phyloP scores from a whole-genome alignment of 2,329 filamentous ascomycete genomes.

The Penicillium occitanis region DNA sequence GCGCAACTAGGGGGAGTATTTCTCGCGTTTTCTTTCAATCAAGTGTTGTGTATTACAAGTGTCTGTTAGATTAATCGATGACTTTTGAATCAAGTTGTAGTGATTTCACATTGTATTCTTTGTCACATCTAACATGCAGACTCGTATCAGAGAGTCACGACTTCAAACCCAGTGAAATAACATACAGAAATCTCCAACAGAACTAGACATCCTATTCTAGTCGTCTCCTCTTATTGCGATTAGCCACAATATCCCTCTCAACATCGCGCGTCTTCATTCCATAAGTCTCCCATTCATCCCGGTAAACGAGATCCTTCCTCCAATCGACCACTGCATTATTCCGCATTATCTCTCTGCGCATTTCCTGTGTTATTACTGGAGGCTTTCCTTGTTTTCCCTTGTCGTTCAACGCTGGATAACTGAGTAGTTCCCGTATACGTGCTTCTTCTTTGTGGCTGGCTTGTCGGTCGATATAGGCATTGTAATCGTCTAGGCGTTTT shows the following conservation, averaged over 20 bases:
- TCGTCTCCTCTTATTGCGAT: constrained; percentile 35
- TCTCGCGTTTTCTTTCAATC: background rate
- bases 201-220: constrained; percentile 9
- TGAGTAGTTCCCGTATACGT: constrained; percentile 36
- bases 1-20: constrained; percentile 19
- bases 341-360: constrained; percentile 34
- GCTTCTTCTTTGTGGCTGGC: constrained; percentile 48
- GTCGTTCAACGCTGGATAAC: constrained; percentile 18
- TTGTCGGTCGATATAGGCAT: constrained; percentile 51
- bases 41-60: constrained; percentile 16
- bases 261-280: constrained; percentile 31
- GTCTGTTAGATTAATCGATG: constrained; percentile 10
- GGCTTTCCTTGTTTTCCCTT: constrained; percentile 26
- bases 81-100: background rate
- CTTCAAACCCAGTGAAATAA: background rate
- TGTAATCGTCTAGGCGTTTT: constrained; percentile 36
- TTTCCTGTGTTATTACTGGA: constrained; percentile 27
- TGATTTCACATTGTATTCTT: no score
- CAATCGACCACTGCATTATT: constrained; percentile 44
- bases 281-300: constrained; percentile 53
- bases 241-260: constrained; percentile 32
- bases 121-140: no score
- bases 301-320: constrained; percentile 49
- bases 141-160: background rate
- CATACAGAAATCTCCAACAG: background rate